Evolutionary conservation across 2,329 filamentous ascomycete genomes (phyloP), one percentile per base, ranked within the genome.

Genomic region (Camillea tinctor): DNA sequence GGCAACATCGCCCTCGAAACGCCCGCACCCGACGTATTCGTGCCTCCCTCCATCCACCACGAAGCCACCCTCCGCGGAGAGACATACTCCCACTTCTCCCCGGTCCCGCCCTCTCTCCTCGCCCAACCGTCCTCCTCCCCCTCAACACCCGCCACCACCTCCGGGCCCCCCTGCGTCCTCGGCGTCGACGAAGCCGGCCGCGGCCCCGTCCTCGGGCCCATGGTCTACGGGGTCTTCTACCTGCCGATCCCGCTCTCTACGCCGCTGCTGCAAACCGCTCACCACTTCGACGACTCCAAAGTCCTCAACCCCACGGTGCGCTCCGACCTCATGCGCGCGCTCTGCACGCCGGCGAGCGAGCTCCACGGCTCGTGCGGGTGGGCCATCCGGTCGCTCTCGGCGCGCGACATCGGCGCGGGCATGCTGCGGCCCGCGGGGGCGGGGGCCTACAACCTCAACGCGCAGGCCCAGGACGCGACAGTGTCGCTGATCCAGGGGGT

Each of bases 261-360:
- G 71, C 83, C 89, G 1, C 86, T 97, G 24, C 87, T 98, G 21
- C 89, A 91, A 55, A 77, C 85, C 40, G 86, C 87, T 3, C 89
- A 97, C 79, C 90, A 89, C 79, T 97, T 97, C 77, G 90, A 97
- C 80, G 94, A 98, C 81, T 96, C 91, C 74, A 98, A 98, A 79
- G 91, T 93, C 4, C 86, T 98, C 48, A 96, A 90, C 0, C 86
- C 93, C 0, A 79, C 82, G n/a, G 86, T 94, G 44, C 92, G 94
- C 65, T 88, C 90, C 15, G 76, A 81, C 8, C 84, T 98, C 13
- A 84, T 89, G 83, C 74, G 78, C 49, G 81, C 82, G 2, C 84
- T 97, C 52, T 96, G 92, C 80, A 89, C 86, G 0, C 74, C 84
- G 0, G 79, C 74, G 22, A 73, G 77, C 6, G 78, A 81, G 67